Percentiles rank a stretch among this genome's conserved stretches.
These are phyloP conservation scores for Hypoxylon sp. DNA, from an alignment of 2,329 filamentous ascomycete species.

Conservation along the genomic window DNA sequence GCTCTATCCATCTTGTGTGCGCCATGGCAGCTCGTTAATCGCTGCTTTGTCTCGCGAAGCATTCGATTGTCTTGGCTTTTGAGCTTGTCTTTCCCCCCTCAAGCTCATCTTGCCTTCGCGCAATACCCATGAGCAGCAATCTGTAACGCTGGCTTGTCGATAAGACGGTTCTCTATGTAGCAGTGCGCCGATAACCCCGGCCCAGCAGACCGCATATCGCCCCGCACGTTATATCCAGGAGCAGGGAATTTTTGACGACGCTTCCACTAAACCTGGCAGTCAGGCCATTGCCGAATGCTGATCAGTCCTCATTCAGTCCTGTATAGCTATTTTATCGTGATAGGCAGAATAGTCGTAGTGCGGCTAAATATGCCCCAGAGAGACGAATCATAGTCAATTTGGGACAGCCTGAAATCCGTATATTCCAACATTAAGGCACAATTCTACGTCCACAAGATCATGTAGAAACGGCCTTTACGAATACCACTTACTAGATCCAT, in stretches of 20 bases:
- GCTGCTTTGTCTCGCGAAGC: constrained; percentile 25
- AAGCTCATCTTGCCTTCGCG: constrained; percentile 4
- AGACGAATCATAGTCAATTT: constrained; percentile 2
- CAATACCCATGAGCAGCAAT: constrained; percentile 16
- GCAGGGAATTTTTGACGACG: constrained; percentile 1
- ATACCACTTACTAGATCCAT: not conserved
- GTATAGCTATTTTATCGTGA: constrained; percentile 13
- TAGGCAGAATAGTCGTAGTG: constrained; percentile 31
- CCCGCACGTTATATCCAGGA: constrained; percentile 4
- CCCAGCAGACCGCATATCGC: not conserved
- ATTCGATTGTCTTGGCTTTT: constrained; percentile 35
- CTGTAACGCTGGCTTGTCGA: constrained; percentile 10
- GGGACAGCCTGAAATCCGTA: constrained; percentile 8
- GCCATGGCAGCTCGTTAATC: constrained; percentile 31
- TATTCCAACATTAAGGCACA: constrained; percentile 4
- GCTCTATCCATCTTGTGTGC: constrained; percentile 20
- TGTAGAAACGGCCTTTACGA: not conserved
- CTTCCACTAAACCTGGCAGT: constrained; percentile 7
- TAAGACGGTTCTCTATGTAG: constrained; percentile 4
- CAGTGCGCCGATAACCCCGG: constrained; percentile 8
- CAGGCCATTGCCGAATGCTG: constrained; percentile 26
- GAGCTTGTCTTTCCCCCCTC: constrained; percentile 23
- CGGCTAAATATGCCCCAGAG: constrained; percentile 36
- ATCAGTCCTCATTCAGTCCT: constrained; percentile 18
- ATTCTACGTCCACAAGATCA: constrained; percentile 1